Conservation (phyloP, 208 protist genomes). For the Crithidia fasciculata region DNA sequence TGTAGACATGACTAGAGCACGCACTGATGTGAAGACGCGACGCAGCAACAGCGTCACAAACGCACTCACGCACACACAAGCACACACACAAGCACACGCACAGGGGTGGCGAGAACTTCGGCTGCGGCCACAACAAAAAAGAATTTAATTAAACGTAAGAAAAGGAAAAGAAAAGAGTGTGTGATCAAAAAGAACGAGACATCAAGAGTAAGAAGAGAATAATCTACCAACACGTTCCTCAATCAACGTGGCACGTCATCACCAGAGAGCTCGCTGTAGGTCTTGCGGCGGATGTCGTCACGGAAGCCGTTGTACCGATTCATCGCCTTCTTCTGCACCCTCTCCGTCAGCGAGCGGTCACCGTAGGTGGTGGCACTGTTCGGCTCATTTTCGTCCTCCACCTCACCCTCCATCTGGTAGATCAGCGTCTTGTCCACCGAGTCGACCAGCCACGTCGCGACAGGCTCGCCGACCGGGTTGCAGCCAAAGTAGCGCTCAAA, state of each 20-base stretch:
- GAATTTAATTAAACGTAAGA: not conserved
- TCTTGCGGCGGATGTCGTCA: conserved; percentile 80
- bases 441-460: conserved; percentile 77
- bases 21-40: no score
- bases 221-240: conserved; percentile 14
- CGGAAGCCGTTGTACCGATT: conserved; percentile 88
- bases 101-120: not conserved
- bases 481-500: conserved; percentile 74
- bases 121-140: not conserved
- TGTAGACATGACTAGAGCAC: not conserved
- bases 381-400: conserved; percentile 91
- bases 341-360: conserved; percentile 76
- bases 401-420: conserved; percentile 86
- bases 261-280: conserved; percentile 78
- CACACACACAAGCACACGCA: conserved; percentile 1
- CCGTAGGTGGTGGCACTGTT: conserved; percentile 88
- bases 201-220: conserved; percentile 16
- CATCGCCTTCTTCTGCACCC: conserved; percentile 92
- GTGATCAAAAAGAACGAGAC: not conserved
- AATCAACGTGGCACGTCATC: conserved; percentile 61
- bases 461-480: conserved; percentile 61
- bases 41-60: not conserved
- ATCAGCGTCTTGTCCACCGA: conserved; percentile 77
- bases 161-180: not conserved
- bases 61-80: conserved; percentile 1